Evolutionary conservation across 2,329 filamentous ascomycete genomes (phyloP), one percentile per base, ranked within the genome.

Genomic region (Claviceps sp.): DNA sequence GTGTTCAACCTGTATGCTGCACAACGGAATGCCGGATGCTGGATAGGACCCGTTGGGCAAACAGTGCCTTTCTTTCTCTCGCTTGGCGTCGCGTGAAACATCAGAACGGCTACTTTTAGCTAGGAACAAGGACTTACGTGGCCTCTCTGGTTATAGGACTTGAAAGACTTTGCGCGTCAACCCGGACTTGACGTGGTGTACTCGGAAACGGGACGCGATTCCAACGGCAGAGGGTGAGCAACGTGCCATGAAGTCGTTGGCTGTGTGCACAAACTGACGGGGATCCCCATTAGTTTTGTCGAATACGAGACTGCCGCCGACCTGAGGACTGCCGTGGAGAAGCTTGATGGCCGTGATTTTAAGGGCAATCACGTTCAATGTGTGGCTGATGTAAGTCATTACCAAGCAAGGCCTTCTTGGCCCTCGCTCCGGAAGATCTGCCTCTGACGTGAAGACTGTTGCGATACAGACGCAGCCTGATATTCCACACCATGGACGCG

Each of bases 161-260:
- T 98, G 51, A 98, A 98, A 87, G 93, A 98, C 70, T 98, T 98
- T 73, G 93, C 93, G 57, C 89, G 93, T 67, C 88, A 94, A 70
- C 94, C 91, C 69, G 89, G 89, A 70, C 81, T 95, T 70, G 93
- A 97, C 69, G 93, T 98, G 59, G 93, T 98, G 64, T 98, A 95
- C 70, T 96, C 90, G 59, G 93, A 98, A 73, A 94, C 94, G 55
- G 85, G 84, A 62, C 89, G 91, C 64, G 90, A 95, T 67, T 86
- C 85, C 59, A 89, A 94, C 68, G 89, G 89, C 59, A 88, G 87
- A 80, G 91, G 91, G 89, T 95, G 71, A 71, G 85, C 58, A 51
- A 60, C 22, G 16, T 40, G 3, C 38, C n/a, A 16, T 34, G 22
- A 34, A 38, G 8, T 26, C 38, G 16, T 22, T 16, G 2, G 22